phyloP scores from a whole-genome alignment of 2,329 filamentous ascomycete genomes.

The Penicillium sp. region DNA sequence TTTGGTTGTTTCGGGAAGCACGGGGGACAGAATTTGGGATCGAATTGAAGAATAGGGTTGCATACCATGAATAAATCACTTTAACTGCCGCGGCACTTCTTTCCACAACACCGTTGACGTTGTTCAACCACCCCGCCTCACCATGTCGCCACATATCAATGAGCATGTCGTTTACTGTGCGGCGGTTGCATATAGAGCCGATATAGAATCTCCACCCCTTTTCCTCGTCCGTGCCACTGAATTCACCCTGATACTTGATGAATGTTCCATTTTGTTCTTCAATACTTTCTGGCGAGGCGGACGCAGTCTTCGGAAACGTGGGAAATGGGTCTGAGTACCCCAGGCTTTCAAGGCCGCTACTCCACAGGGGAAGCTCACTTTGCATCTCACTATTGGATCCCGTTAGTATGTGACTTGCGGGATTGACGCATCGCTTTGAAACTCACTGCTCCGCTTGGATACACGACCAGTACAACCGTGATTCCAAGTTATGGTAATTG shows the following conservation, averaged over 20 bases:
- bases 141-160: conserved; percentile 23
- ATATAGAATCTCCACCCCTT: conserved; percentile 26
- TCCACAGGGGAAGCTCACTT: conserved; percentile 24
- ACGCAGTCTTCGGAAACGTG: conserved; percentile 10
- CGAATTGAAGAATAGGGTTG: not conserved
- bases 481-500: conserved; percentile 24
- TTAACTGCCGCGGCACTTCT: conserved; percentile 14
- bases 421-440: not conserved
- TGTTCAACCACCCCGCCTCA: conserved; percentile 20
- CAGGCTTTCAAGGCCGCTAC: conserved; percentile 21
- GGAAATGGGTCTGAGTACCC: conserved; percentile 23
- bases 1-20: not conserved
- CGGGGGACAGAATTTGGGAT: not conserved
- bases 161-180: conserved; percentile 24
- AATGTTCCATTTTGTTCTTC: conserved; percentile 8
- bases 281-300: conserved; percentile 14
- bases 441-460: conserved; percentile 27
- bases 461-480: conserved; percentile 27
- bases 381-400: conserved; percentile 21
- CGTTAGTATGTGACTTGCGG: not conserved
- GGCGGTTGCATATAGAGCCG: conserved; percentile 23
- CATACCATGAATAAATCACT: conserved; percentile 22
- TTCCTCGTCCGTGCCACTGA: conserved; percentile 19
- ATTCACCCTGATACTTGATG: conserved; percentile 4
- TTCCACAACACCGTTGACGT: conserved; percentile 16